phyloP scores from a whole-genome alignment of 129 eudicot genomes.

The Lactuca sativa region DNA sequence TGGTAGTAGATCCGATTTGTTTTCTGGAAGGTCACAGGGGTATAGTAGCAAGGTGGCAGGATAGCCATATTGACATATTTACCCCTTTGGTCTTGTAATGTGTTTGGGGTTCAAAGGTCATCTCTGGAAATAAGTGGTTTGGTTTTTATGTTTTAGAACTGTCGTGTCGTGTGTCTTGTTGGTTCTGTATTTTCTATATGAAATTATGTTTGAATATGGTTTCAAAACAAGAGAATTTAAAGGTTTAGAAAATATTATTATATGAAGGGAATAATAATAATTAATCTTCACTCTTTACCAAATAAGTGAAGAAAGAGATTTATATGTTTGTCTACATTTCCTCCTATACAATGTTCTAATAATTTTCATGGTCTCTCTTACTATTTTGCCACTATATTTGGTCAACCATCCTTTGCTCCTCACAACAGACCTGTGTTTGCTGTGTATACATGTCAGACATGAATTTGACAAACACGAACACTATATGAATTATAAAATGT shows the following conservation, averaged over 20 bases:
- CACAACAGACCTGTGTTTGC: too few relatives aligned
- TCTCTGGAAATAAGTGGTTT: constrained; percentile 5
- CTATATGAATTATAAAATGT: too few relatives aligned
- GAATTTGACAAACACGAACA: too few relatives aligned
- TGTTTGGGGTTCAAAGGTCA: neutral
- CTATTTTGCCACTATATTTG: too few relatives aligned
- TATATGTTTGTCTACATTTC: too few relatives aligned
- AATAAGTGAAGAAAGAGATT: too few relatives aligned
- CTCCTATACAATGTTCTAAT: too few relatives aligned
- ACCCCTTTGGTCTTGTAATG: constrained; percentile 2
- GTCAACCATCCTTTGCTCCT: too few relatives aligned
- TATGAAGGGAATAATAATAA: too few relatives aligned
- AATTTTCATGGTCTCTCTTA: too few relatives aligned
- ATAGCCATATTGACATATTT: constrained; percentile 18
- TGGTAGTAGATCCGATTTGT: constrained; percentile 49
- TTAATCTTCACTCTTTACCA: too few relatives aligned
- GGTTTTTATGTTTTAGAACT: neutral
- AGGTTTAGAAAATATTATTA: neutral
- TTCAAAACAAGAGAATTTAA: neutral
- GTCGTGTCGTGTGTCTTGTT: neutral
- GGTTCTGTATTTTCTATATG: neutral
- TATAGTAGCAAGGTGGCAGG: constrained; percentile 73
- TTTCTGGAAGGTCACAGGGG: constrained; percentile 59
- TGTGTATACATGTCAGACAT: too few relatives aligned
- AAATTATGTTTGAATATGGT: neutral